Base-by-base conservation (phyloP, 139 green algal species). In the Spirogloea muscicola region DNA sequence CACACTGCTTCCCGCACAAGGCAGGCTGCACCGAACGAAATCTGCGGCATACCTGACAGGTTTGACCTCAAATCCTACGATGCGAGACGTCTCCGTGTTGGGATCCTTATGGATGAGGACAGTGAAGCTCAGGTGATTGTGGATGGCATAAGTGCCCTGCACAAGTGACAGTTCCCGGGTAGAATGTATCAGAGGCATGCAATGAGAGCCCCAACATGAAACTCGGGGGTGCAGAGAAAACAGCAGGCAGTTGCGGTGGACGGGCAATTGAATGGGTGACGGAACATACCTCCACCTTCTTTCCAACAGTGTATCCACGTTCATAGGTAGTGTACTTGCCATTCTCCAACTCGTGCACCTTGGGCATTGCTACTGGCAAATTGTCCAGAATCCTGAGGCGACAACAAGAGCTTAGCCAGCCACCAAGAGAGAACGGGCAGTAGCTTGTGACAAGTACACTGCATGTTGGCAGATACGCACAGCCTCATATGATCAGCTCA, bases 1-100 rank as follows among this genome's bases (percentile, higher is more conserved):
- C 49, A n/a, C 27, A 18, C 27, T 33, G 48, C 4, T 58, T n/a
- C n/a, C 48, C 7, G 2, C n/a, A n/a, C 7, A 2, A 58, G 25
- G 25, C 4, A 58, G 3, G 6, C 13, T 10, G 43, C 13, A 52
- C 10, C 43, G 43, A 52, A 10, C 10, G 43, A 52, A 52, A n/a
- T 5, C 68, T 76, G 49, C 4, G 3, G 7, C 31, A 25, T 62
- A 84, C 77, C 70, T 81, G 61, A 82, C 79, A 1, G 93, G 90
- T 78, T 96, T 88, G 42, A 96, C 94, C 84, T 99, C 94, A 73
- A 99, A 99, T 38, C 94, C 94, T 1, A 99, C 94, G 43, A 99
- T 94, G 34, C 94, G 79, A 0, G 87, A 83, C 3, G 93, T 78
- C 74, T 94, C 88, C 0, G 88, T 96, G 29, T 87, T 71, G 5